Evolutionary conservation across 1,284 basidiomycete genomes (phyloP), one percentile per base, ranked within the genome.

Genomic region (Boletellus deceptivus): DNA sequence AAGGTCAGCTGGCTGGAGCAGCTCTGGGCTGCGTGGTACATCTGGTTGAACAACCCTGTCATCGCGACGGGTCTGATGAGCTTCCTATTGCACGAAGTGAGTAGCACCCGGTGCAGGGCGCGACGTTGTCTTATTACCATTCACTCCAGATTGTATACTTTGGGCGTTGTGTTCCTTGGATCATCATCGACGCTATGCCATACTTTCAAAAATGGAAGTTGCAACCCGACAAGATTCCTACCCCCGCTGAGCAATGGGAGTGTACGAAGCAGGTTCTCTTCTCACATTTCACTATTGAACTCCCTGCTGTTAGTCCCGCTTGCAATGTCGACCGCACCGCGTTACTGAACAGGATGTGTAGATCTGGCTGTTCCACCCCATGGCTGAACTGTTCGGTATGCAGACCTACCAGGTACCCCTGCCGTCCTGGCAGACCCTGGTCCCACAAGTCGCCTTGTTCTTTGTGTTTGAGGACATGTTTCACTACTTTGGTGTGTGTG

Each of bases 281-380:
- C 67, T 94, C 92, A 13, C 97, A 99, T 71, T 97, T 99, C 68
- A 96, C 94, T 35, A 88, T 98, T 59, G 96, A 99, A 72, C 77
- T 95, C 11, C 96, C 96, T 14, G 80, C 84, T 55, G 91, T 93
- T 59, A 59, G 84, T 74, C n/a, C 18, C 22, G 8, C 31, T 2
- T 1, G 17, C 22, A 18, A 16, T 33, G 6, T 25, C 8, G 3
- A 38, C 16, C 2, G 3, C 9, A 6, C 6, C 18, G 3, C 3
- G 1, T 9, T 24, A 2, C 46, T 60, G 25, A 63, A 48, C 8
- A 22, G 3, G 4, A 4, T 13, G 6, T 13, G 2, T 65, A 98
- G 86, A 98, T 98, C 64, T 95, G 91, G 89, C 75, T 93, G 45
- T 98, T 99, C 84, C 94, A 99, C 72, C 96, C 94, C 2, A 76